phyloP scores from a whole-genome alignment of 768 basidiomycete genomes.

The Crassisporium funariophilum region DNA sequence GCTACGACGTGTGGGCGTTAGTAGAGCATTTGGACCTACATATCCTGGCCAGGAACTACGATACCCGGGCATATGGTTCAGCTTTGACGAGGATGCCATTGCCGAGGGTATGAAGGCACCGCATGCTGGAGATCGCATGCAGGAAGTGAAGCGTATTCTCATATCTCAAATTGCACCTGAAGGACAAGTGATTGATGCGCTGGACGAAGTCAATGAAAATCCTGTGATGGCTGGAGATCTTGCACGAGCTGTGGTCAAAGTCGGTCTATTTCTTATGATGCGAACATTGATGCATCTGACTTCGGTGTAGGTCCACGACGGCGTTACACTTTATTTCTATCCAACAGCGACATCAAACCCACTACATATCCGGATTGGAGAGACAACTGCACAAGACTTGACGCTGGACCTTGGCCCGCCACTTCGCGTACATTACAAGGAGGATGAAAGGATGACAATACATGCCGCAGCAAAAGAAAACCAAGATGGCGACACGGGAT shows the following conservation, averaged over 20 bases:
- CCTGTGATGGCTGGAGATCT: slow-evolving; percentile 74
- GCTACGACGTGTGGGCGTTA: slow-evolving; percentile 65
- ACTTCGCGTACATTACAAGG: slow-evolving; percentile 78
- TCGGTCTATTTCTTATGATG: slow-evolving; percentile 25
- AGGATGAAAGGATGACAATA: slow-evolving; percentile 87
- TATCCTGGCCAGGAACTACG: slow-evolving; percentile 75
- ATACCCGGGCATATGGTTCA: slow-evolving; percentile 85
- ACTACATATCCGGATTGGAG: slow-evolving; percentile 64
- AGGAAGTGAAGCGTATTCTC: slow-evolving; percentile 77
- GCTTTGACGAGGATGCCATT: slow-evolving; percentile 75
- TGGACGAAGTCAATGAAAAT: slow-evolving; percentile 72
- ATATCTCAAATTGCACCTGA: slow-evolving; percentile 69
- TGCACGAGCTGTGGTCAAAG: slow-evolving; percentile 67
- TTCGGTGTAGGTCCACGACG: slow-evolving; percentile 64
- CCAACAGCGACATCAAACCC: slow-evolving; percentile 47
- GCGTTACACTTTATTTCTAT: slow-evolving; percentile 70
- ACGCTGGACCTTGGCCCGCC: slow-evolving; percentile 80
- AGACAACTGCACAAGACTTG: slow-evolving; percentile 84
- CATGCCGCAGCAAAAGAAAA: slow-evolving; percentile 53
- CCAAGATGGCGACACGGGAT: slow-evolving; percentile 50
- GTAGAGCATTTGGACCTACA: slow-evolving; percentile 79
- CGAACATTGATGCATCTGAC: neutral
- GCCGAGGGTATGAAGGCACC: slow-evolving; percentile 55
- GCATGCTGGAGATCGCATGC: slow-evolving; percentile 62
- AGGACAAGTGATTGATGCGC: slow-evolving; percentile 59